Conservation (phyloP, 1,139 yeast genomes). For the Pneumocystis oryctolagi region DNA sequence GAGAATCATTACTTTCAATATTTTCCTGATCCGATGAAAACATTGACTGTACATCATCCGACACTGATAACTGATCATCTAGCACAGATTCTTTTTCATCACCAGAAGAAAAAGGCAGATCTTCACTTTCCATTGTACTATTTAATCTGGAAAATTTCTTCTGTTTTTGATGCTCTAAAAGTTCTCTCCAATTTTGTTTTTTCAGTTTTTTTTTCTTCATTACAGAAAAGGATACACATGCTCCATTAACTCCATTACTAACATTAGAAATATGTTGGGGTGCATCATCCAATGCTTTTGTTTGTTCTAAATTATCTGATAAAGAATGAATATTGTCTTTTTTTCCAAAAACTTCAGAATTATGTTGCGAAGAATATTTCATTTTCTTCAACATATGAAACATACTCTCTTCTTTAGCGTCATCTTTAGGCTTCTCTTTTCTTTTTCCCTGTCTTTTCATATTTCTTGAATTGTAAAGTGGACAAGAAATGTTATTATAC, state of each 20-base stretch:
- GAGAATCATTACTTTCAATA: not conserved
- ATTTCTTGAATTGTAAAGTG: not conserved
- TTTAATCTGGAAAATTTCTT: conserved; percentile 15
- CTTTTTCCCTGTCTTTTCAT: not conserved
- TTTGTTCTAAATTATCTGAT: conserved; percentile 10
- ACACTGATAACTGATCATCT: conserved; percentile 1
- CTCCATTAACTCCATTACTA: conserved; percentile 38
- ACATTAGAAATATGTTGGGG: conserved; percentile 24
- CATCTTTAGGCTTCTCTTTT: conserved; percentile 42
- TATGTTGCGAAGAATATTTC: conserved; percentile 4
- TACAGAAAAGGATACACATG: conserved; percentile 41
- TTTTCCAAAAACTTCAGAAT: not conserved
- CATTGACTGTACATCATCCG: not conserved
- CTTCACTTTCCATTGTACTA: conserved; percentile 21
- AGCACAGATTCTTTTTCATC: not conserved
- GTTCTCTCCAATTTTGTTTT: conserved; percentile 24
- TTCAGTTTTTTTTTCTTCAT: conserved; percentile 23
- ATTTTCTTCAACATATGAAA: conserved; percentile 17
- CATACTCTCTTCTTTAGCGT: conserved; percentile 26
- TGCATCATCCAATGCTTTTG: conserved; percentile 33
- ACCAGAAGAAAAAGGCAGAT: conserved; percentile 25
- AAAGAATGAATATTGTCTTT: not conserved
- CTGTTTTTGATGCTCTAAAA: conserved; percentile 18
- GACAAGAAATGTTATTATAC: not conserved
- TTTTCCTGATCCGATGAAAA: not conserved